Base-by-base conservation (phyloP, 169 alveolate species). In the Perkinsus chesapeaki region DNA sequence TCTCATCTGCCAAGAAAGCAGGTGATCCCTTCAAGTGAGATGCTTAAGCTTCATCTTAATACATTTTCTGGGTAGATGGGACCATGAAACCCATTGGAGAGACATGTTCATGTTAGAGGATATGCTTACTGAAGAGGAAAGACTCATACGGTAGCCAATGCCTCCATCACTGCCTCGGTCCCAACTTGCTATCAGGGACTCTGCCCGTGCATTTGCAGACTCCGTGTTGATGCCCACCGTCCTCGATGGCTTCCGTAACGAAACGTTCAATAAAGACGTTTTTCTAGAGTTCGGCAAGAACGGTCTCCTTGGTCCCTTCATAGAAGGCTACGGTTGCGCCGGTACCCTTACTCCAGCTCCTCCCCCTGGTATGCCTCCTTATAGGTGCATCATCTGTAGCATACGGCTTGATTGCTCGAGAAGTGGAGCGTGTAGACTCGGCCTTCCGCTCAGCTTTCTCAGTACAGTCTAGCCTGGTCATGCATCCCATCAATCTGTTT, bases 391-490 rank as follows among this genome's bases (percentile, higher is more conserved):
- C 96, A 3, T 93, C 95, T 36, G 96, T 95, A 0, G 96, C 98
- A 16, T 97, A 97, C 93, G 98, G 97, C 20, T 93, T 97, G 47
- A 96, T 97, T 0, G 96, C 96, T 39, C 95, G 96, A 91, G 98
- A 96, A 94, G 95, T 97, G 9, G 98, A 97, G 95, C 91, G 97
- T 90, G 97, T 97, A 39, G 98, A 96, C 91, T 94, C 97, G 38
- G 98, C 96, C 91, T 97, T 96, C 92, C 94, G 98, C 92, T 96
- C 98, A 31, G 96, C 97, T 19, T 92, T 96, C 47, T 95, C 97
- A 39, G 98, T 97, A 34, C 96, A 97, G 94, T 94, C 95, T 27
- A 95, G 97, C 19, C 95, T 97, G 20, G 98, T 97, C 38, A 97
- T 97, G 96, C 95, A 93, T 91, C 98, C 98, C 27, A 97, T 97